Base-by-base conservation (phyloP, 1,284 basidiomycete genomes). In the Paramarasmius palmivorus region DNA sequence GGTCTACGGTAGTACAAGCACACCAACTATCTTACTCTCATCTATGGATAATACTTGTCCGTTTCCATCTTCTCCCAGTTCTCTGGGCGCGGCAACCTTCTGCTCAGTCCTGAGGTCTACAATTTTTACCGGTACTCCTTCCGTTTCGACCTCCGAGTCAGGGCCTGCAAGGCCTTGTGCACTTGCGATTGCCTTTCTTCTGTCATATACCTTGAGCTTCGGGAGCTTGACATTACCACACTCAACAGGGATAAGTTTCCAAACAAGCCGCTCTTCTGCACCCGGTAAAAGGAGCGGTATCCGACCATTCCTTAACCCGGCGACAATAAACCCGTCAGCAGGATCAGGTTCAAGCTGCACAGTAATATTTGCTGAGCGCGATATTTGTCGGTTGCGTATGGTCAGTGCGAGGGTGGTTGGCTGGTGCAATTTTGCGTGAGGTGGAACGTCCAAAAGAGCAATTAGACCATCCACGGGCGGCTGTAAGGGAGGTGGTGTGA, bases 201-300 rank as follows among this genome's bases (percentile, higher is more conserved):
- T 74, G 61, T 90, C 81, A 32, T 79, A 61, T 22, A 90, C 80
- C 60, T 71, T 77, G 55, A 91, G 74, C 34, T 70, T 69, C 10
- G 89, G 88, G 14, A 86, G 61, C 54, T 65, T 75, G 42, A 86
- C 72, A 59, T 81, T 73, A 45, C 89, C 88, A 65, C 87, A 90
- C 57, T 89, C 86, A 25, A 91, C 65, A 0, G 90, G 84, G 23
- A 90, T 78, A 23, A 91, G 63, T 32, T 77, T 79, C 85, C 89
- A 91, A 3, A 68, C 68, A 14, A 92, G 50, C 48, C 68, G 74
- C 59, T 84, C 83, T 65, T 91, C 88, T 15, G 74, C 72, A 8
- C 86, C 85, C 1, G 91, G 87, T 29, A 92, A 70, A 22, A 94
- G 70, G 36, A 87, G 70, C 1, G 89, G 84, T 9, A 90, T 59